These are phyloP conservation scores for Parafenestella ontariensis DNA, from an alignment of 2,329 filamentous ascomycete genomes.

Conservation along the genomic window DNA sequence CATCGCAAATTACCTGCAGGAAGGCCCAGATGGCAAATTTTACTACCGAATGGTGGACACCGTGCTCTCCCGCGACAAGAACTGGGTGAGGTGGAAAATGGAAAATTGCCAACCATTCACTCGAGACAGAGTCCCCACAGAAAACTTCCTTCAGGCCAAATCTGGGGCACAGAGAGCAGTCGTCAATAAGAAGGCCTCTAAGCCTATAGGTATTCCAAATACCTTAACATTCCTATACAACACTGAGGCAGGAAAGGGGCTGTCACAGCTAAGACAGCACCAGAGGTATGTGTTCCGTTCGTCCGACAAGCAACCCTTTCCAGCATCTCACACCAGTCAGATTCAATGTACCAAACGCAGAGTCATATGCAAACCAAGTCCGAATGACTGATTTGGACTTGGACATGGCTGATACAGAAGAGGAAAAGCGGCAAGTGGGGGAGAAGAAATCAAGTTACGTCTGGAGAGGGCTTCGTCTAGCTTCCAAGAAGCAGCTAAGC, in stretches of 20 bases:
- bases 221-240: conserved; percentile 73
- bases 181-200: conserved; percentile 70
- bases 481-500: conserved; percentile 74
- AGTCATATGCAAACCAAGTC: conserved; percentile 75
- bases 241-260: conserved; percentile 64
- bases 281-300: conserved; percentile 55
- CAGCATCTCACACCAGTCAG: conserved; percentile 54
- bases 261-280: conserved; percentile 73
- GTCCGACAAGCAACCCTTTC: conserved; percentile 23
- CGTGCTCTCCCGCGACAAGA: conserved; percentile 93
- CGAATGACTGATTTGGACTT: conserved; percentile 84
- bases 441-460: conserved; percentile 85
- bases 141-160: conserved; percentile 74
- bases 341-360: conserved; percentile 72
- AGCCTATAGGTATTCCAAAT: conserved; percentile 50
- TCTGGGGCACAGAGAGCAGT: conserved; percentile 70
- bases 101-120: conserved; percentile 91
- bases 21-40: conserved; percentile 83
- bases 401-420: conserved; percentile 74
- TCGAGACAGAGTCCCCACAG: conserved; percentile 71
- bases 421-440: conserved; percentile 64
- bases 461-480: conserved; percentile 87
- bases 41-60: conserved; percentile 98
- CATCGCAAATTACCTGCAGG: conserved; percentile 83
- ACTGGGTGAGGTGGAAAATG: conserved; percentile 98